These are phyloP conservation scores for Camelina laxa DNA, from an alignment of 345 rosid species.

Conservation along the genomic window DNA sequence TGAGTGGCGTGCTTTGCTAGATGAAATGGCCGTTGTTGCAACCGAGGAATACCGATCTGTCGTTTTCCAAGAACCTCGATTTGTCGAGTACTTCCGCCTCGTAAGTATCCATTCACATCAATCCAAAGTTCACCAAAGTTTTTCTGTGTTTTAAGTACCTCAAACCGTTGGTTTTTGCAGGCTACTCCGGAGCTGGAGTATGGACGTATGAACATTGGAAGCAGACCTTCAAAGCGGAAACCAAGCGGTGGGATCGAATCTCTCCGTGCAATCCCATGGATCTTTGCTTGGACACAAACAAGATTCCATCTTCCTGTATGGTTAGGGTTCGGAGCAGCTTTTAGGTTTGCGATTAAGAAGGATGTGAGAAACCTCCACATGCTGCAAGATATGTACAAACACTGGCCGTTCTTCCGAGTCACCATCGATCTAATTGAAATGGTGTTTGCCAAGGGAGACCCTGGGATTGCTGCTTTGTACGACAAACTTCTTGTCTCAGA, in stretches of 20 bases:
- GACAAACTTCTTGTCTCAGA: constrained; percentile 90
- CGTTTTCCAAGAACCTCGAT: constrained; percentile 90
- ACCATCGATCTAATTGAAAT: constrained; percentile 96
- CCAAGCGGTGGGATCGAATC: constrained; percentile 97
- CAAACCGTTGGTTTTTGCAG: constrained; percentile 46
- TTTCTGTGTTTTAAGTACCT: neutral
- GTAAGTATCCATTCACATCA: constrained; percentile 52
- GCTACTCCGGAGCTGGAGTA: constrained; percentile 99
- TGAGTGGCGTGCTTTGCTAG: constrained; percentile 92
- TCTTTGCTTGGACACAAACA: constrained; percentile 99
- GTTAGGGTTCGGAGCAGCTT: constrained; percentile 96
- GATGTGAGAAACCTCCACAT: constrained; percentile 76
- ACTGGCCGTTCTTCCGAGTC: constrained; percentile 96
- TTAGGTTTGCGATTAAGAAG: constrained; percentile 68
- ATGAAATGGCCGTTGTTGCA: constrained; percentile 92
- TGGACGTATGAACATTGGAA: constrained; percentile 98
- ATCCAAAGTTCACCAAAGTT: neutral
- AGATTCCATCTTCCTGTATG: constrained; percentile 98
- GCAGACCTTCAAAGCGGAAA: constrained; percentile 94
- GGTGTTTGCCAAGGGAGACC: constrained; percentile 99
- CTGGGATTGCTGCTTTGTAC: constrained; percentile 81
- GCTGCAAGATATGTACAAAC: constrained; percentile 88
- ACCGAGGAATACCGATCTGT: constrained; percentile 88
- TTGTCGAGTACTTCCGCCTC: constrained; percentile 95
- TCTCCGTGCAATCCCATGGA: constrained; percentile 99